Evolutionary conservation across 495 filamentous ascomycete genomes (phyloP).

Genomic region (Penicillium tannophilum): DNA sequence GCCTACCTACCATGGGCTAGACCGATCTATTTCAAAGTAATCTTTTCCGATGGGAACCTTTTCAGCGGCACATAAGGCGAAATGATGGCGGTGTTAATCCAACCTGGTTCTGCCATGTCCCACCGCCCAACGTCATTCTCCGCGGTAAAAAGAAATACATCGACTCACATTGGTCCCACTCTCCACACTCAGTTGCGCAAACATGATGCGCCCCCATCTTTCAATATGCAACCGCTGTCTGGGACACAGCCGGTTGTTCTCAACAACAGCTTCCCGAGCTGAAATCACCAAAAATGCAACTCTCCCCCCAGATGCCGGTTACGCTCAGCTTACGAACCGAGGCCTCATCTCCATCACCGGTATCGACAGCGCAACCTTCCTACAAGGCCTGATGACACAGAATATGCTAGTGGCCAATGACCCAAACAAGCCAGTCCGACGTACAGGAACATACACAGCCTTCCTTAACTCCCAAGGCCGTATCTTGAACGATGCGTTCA

Average conservation of each 20-base stretch:
- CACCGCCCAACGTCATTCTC: slow-evolving; percentile 37
- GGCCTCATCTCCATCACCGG: slow-evolving; percentile 78
- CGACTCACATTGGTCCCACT: slow-evolving; percentile 18
- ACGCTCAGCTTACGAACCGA: slow-evolving; percentile 63
- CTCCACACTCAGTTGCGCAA: slow-evolving; percentile 4
- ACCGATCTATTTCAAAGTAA: neutral
- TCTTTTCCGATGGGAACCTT: no score
- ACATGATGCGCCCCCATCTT: slow-evolving; percentile 39
- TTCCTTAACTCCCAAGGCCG: slow-evolving; percentile 87
- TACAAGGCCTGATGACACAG: slow-evolving; percentile 83
- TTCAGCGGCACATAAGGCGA: no score
- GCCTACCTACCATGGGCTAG: neutral
- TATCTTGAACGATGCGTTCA: slow-evolving; percentile 84
- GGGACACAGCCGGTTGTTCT: slow-evolving; percentile 30
- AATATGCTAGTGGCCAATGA: slow-evolving; percentile 61
- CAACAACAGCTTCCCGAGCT: slow-evolving; percentile 29
- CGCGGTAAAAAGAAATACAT: slow-evolving; percentile 18
- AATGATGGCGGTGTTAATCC: no score
- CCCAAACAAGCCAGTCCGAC: slow-evolving; percentile 32
- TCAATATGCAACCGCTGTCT: slow-evolving; percentile 35
- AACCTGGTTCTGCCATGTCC: slow-evolving; percentile 27
- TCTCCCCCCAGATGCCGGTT: slow-evolving; percentile 41
- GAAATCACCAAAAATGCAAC: slow-evolving; percentile 26
- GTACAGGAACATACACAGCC: slow-evolving; percentile 66
- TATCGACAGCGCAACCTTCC: slow-evolving; percentile 74